A percentile compares a stretch with the other conserved stretches of the same genome.
Evolutionary conservation across 352 stramenopile species (phyloP).

Genomic region (Peronospora destructor): DNA sequence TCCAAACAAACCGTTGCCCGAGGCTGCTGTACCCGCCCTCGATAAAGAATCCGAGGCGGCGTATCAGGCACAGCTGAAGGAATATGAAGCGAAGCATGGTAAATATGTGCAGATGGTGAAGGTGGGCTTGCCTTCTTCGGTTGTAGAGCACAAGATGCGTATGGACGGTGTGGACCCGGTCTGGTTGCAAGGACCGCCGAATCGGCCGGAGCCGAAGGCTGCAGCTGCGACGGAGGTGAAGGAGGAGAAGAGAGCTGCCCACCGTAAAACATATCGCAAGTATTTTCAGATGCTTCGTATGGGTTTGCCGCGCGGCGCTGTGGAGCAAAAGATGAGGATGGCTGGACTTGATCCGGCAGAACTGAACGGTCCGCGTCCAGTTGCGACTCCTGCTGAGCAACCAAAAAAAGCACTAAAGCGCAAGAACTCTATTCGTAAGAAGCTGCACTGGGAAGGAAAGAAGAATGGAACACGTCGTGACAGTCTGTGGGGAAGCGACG

Average conservation of each 20-base stretch:
- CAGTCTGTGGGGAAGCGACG: constrained; percentile 51
- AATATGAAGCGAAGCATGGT: constrained; percentile 59
- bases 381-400: constrained; percentile 17
- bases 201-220: constrained; percentile 22
- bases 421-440: constrained; percentile 76
- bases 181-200: constrained; percentile 60
- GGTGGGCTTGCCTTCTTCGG: constrained; percentile 50
- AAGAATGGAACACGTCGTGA: constrained; percentile 42
- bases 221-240: constrained; percentile 22
- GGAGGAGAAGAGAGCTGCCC: constrained; percentile 44
- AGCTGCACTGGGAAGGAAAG: constrained; percentile 79
- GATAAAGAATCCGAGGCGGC: constrained; percentile 38
- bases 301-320: constrained; percentile 60
- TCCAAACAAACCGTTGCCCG: constrained; percentile 42
- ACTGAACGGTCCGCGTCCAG: constrained; percentile 45
- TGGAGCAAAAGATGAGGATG: constrained; percentile 84
- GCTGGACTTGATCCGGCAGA: constrained; percentile 59
- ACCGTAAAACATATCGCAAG: constrained; percentile 71
- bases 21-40: constrained; percentile 13
- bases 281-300: constrained; percentile 83
- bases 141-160: constrained; percentile 82
- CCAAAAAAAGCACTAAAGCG: constrained; percentile 42
- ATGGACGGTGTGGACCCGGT: constrained; percentile 62
- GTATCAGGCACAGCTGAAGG: constrained; percentile 45
- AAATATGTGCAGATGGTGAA: constrained; percentile 81